Evolutionary conservation across 345 rosid genomes (phyloP), one percentile per base, ranked within the genome.

Genomic region (Sapria himalayana): DNA sequence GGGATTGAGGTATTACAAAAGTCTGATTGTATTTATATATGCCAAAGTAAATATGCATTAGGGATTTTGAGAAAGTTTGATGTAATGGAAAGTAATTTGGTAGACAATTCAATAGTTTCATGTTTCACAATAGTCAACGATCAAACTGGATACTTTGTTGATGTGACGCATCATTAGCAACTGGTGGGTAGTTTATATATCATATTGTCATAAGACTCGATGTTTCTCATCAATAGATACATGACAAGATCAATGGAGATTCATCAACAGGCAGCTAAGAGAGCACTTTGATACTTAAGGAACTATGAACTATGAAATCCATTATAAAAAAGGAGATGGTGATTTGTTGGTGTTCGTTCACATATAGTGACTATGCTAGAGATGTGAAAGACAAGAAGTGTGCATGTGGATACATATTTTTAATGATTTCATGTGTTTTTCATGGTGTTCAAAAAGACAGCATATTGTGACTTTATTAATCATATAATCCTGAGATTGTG

Each of bases 1-100:
- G 23, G 47, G 17, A 29, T 43, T 3, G 24, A 11, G 16, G 37
- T 43, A n/a, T n/a, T 27, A 17, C 25, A 43, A 29, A 27, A 23
- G 7, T 11, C 10, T 17, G 17, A 29, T 18, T 34, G 24, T 17
- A 29, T 43, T 29, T 19, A 10, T 29, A 25, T 25, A 10, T 23
- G 21, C 9, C 34, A 42, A 15, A 25, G 3, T 5, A 42, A 25
- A 5, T 42, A 16, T 25, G 46, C 14, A 14, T 12, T 3, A 1
- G n/a, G 15, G 18, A 9, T 24, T 9, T 21, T 20, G 18, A 2
- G 16, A n/a, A 22, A 15, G 1, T 25, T 42, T 42, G 46, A 22
- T 0, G 25, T 22, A 32, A 6, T 0, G 1, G 10, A 41, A 0
- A 8, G 33, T 1, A 23, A 25, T 25, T 13, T 9, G 9, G 34